Evolutionary conservation across 768 basidiomycete species (phyloP).

Genomic region (Astraeus odoratus): DNA sequence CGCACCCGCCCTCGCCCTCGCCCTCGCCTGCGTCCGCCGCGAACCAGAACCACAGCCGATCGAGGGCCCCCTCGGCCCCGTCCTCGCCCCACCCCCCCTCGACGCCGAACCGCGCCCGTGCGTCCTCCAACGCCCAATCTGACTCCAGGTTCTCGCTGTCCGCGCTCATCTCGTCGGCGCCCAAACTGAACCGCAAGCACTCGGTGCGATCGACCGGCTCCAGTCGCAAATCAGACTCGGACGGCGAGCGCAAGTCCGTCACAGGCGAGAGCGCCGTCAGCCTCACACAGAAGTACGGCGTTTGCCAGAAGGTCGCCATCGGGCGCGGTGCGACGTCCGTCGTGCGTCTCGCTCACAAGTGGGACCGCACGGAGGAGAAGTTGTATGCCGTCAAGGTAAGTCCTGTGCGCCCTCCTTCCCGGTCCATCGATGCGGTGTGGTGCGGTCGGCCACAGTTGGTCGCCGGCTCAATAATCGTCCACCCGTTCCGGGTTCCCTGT

Average conservation of each 20-base stretch:
- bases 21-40: not conserved
- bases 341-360: conserved; percentile 95
- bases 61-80: conserved; percentile 3
- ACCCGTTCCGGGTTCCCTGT: not conserved
- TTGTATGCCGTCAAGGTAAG: conserved; percentile 93
- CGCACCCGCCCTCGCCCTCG: not conserved
- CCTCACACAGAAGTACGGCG: conserved; percentile 87
- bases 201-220: conserved; percentile 65
- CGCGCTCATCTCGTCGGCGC: conserved; percentile 63
- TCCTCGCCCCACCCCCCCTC: conserved; percentile 13
- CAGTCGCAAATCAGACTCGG: conserved; percentile 65
- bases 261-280: conserved; percentile 49
- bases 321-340: conserved; percentile 98
- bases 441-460: not conserved
- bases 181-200: conserved; percentile 66
- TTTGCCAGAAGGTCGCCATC: conserved; percentile 94
- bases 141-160: conserved; percentile 76
- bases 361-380: conserved; percentile 95
- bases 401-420: not conserved
- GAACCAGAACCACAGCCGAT: conserved; percentile 6
- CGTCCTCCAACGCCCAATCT: conserved; percentile 44
- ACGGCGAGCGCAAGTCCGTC: conserved; percentile 38
- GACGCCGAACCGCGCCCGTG: conserved; percentile 26
- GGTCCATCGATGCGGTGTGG: not conserved
- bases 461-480: not conserved